Conservation (phyloP, 163 green algal species). For the Chlamydomonas reinhardtii region DNA sequence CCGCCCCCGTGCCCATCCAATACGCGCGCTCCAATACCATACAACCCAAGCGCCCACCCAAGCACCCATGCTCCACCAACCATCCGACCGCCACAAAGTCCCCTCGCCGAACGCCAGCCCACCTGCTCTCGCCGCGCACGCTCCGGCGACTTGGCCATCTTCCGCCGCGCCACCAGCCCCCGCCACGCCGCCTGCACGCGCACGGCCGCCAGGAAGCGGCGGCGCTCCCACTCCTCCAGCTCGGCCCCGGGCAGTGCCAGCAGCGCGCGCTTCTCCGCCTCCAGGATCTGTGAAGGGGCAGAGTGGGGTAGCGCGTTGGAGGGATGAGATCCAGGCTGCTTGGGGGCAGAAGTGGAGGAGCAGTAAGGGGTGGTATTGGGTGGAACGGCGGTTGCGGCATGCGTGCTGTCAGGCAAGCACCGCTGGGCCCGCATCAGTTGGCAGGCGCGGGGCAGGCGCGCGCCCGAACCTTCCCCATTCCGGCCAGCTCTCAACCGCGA, state of each 20-base stretch:
- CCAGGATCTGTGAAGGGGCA: constrained; percentile 32
- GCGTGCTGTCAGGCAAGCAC: background rate
- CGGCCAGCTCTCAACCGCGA: background rate
- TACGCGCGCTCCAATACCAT: no score
- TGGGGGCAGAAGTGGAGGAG: no score
- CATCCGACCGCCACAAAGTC: background rate
- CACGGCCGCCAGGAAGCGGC: constrained; percentile 37
- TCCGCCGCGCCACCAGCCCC: constrained; percentile 49
- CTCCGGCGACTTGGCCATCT: constrained; percentile 40
- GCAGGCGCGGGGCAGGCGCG: no score
- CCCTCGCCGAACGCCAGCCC: no score
- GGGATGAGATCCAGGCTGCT: no score
- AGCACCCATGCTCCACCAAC: background rate
- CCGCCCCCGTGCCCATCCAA: no score
- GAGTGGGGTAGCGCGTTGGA: background rate
- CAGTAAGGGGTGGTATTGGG: no score
- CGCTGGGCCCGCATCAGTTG: no score
- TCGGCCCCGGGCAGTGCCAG: constrained; percentile 21
- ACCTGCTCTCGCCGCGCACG: constrained; percentile 26
- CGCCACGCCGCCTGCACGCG: constrained; percentile 53
- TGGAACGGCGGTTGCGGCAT: no score
- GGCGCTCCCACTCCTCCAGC: constrained; percentile 43
- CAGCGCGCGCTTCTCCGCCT: constrained; percentile 51
- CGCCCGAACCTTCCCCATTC: background rate
- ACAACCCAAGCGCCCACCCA: no score